Evolutionary conservation across 2,329 filamentous ascomycete species (phyloP).

Genomic region (Rhytidhysteron rufulum): DNA sequence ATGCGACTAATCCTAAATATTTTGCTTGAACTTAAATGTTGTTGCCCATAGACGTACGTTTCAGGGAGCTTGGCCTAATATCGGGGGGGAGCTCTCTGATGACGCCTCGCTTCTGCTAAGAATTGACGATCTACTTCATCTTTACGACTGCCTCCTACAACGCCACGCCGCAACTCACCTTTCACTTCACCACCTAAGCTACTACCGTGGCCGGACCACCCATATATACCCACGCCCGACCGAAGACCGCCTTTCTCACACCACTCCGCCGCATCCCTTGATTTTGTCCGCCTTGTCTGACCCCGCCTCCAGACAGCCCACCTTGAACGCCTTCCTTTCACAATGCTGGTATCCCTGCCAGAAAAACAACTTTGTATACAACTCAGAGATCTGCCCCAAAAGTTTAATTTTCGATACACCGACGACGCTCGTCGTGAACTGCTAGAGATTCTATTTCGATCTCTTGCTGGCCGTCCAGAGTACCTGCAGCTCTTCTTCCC

Average conservation of each 20-base stretch:
- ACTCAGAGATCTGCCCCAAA: slow-evolving; percentile 71
- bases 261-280: slow-evolving; percentile 1
- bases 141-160: neutral
- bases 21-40: no score
- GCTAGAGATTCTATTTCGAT: slow-evolving; percentile 78
- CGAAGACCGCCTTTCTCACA: neutral
- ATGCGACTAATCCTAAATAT: no score
- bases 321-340: slow-evolving; percentile 11
- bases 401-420: slow-evolving; percentile 72
- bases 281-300: slow-evolving; percentile 1
- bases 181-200: neutral
- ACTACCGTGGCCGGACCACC: slow-evolving; percentile 17
- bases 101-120: slow-evolving; percentile 1
- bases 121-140: neutral
- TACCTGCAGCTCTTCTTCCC: slow-evolving; percentile 81
- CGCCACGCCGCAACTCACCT: neutral
- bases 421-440: slow-evolving; percentile 68
- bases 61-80: no score
- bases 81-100: neutral
- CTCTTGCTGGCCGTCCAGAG: slow-evolving; percentile 71
- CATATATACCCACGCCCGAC: neutral
- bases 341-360: slow-evolving; percentile 47
- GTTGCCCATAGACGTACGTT: no score
- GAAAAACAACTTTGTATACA: slow-evolving; percentile 82
- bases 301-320: slow-evolving; percentile 12